Evolutionary conservation across 805 yeast species (phyloP), one percentile per base, ranked within the genome.

Genomic region (Sugiyamaella mastotermitis): DNA sequence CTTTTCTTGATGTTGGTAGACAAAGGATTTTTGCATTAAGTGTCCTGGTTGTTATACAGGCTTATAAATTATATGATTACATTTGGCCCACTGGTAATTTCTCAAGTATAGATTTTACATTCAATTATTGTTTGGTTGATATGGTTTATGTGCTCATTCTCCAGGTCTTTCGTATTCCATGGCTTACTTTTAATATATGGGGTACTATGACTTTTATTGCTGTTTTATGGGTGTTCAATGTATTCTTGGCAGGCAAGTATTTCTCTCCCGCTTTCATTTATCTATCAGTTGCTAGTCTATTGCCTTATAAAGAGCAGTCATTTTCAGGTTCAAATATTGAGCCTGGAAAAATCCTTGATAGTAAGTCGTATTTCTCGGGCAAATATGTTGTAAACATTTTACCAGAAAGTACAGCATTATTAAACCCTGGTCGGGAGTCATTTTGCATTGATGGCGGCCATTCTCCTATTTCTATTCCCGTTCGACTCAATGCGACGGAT

Each of bases 351-450:
- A 51, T 59, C 27, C 55, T 60, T 9, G 63, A 63, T 34, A 43
- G 71, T 3, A 55, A 60, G 15, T 50, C 74, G 6, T 94, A 87
- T 57, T 82, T 88, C 57, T 81, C 76, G 52, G 98, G 98, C 31
- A 78, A 77, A 30, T 83, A 84, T 53, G 83, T 88, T 1, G 80
- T 92, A 45, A 83, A 88, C 53, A 83, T 83, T 45, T 65, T 92
- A 24, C 97, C 98, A 0, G 97, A 90, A 60, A 82, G 94, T 31
- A 80, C 94, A 0, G 95, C 94, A 3, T 67, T 70, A 51, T 62
- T 92, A 50, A 86, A 88, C 47, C 96, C 96, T 2, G 73, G 76
- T 49, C 74, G 69, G 35, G 76, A 73, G 20, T 67, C 74, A 3
- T 72, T 71, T 43, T 92, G 98, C 62, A 48, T 66, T 8, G 47